These are phyloP conservation scores for Pleoardoris graminearum DNA, from an alignment of 2,329 filamentous ascomycete genomes.

Conservation along the genomic window DNA sequence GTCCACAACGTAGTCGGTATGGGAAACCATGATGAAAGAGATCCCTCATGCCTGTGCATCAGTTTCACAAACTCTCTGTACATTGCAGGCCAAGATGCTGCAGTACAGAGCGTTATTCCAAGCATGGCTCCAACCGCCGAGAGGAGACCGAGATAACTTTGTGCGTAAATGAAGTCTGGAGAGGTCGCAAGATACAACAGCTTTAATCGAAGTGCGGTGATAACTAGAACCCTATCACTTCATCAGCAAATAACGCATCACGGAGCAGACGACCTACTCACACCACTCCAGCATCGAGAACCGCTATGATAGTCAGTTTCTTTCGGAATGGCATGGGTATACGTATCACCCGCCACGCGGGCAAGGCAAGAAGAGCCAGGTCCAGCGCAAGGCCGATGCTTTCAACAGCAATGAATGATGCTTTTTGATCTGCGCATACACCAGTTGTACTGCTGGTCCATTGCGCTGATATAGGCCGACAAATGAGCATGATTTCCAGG, in stretches of 20 bases:
- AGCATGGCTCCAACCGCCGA: conserved; percentile 4
- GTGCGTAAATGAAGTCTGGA: conserved; percentile 5
- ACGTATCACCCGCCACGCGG: not conserved
- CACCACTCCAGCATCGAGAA: not conserved
- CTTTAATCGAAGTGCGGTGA: not conserved
- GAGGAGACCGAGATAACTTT: conserved; percentile 4
- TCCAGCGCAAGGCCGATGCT: not conserved
- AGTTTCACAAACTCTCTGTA: no score
- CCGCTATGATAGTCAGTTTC: not conserved
- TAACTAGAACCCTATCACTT: not conserved
- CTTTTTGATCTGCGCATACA: conserved; percentile 1
- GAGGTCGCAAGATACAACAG: not conserved
- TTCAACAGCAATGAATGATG: conserved; percentile 7
- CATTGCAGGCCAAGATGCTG: no score
- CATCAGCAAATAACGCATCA: no score
- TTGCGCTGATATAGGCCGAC: conserved; percentile 4
- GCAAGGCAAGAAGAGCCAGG: not conserved
- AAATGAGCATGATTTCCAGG: conserved; percentile 1
- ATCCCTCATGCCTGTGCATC: no score
- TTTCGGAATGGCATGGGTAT: not conserved
- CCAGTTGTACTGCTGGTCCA: not conserved
- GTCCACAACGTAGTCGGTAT: no score
- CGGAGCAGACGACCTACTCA: no score
- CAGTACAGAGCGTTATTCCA: not conserved
- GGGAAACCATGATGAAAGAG: no score